Percentiles rank a stretch among this genome's conserved stretches.
phyloP scores from a whole-genome alignment of 1,139 yeast genomes.

The Suhomyces ambrosiae region DNA sequence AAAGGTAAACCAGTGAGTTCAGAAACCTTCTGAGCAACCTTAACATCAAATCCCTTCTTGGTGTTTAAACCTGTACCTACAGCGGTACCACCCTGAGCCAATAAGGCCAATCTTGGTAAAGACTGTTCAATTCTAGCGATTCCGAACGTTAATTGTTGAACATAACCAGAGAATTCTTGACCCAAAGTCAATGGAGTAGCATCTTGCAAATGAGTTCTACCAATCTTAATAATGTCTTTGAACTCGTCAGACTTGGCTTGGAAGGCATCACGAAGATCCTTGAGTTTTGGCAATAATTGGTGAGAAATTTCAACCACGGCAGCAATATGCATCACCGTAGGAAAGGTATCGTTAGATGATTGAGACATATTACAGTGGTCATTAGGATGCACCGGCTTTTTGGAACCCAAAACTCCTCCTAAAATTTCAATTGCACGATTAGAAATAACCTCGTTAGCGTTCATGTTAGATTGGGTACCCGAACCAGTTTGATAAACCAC shows the following conservation, averaged over 20 bases:
- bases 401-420: conserved; percentile 90
- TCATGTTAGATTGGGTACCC: conserved; percentile 98
- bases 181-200: conserved; percentile 98
- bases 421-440: conserved; percentile 95
- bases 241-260: conserved; percentile 81
- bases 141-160: conserved; percentile 89
- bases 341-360: conserved; percentile 97
- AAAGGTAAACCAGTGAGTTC: conserved; percentile 85
- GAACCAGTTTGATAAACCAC: conserved; percentile 99
- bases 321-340: conserved; percentile 99
- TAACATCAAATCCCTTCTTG: conserved; percentile 80
- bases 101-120: conserved; percentile 72
- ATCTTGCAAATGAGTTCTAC: conserved; percentile 98
- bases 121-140: conserved; percentile 78
- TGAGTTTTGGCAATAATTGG: conserved; percentile 76
- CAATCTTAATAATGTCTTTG: conserved; percentile 87
- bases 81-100: conserved; percentile 99
- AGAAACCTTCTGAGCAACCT: conserved; percentile 78
- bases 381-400: conserved; percentile 94
- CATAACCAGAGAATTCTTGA: conserved; percentile 97
- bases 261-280: conserved; percentile 74
- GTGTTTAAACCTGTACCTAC: conserved; percentile 99
- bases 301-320: conserved; percentile 86
- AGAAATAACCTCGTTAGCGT: conserved; percentile 96
- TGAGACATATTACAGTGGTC: conserved; percentile 99